Evolutionary conservation across 176 grass and related monocot species (phyloP), one percentile per base, ranked within the genome.

Genomic region (Coix lacrymajobi): DNA sequence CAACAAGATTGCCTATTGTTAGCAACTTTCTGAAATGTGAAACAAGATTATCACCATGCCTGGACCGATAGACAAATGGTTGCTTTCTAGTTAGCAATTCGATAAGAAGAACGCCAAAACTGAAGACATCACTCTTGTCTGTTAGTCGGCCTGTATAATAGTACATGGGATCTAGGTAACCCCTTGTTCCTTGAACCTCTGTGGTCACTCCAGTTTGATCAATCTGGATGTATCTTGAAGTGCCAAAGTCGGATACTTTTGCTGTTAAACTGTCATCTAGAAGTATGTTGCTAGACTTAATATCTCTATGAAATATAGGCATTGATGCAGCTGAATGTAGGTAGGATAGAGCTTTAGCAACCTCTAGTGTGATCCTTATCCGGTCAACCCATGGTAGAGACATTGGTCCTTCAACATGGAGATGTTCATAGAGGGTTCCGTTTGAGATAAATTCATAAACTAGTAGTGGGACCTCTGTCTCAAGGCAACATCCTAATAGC

Each of bases 81-180:
- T 76, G 41, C 36, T 69, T 79, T 60, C 54, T 22, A 1, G 69
- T 79, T 1, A 67, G 74, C 5, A 58, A n/a, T 31, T 85, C 62
- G 33, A 78, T 6, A 71, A 76, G 66, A 3, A 71, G 34, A 31
- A 81, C 66, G 31, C 66, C 79, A 32, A 60, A 71, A 43, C 78
- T 69, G 0, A 69, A 81, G 0, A 69, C 46, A 14, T 81, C 65
- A 2, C 78, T 81, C 8, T 80, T 80, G 0, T 54, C 45, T 1
- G 44, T 68, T 26, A 80, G 39, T 13, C 57, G 8, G 0, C 57
- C 37, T 7, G 24, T 63, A 8, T 76, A 32, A 34, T 86, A 94
- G 36, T 91, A 94, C 77, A 84, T 80, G 10, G 91, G 91, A 25
- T 93, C 88, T 16, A 93, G 62, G 77, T 93, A 93, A 5, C 88